These are phyloP conservation scores for Teratosphaeria viscida DNA, from an alignment of 2,329 filamentous ascomycete genomes.

Conservation along the genomic window DNA sequence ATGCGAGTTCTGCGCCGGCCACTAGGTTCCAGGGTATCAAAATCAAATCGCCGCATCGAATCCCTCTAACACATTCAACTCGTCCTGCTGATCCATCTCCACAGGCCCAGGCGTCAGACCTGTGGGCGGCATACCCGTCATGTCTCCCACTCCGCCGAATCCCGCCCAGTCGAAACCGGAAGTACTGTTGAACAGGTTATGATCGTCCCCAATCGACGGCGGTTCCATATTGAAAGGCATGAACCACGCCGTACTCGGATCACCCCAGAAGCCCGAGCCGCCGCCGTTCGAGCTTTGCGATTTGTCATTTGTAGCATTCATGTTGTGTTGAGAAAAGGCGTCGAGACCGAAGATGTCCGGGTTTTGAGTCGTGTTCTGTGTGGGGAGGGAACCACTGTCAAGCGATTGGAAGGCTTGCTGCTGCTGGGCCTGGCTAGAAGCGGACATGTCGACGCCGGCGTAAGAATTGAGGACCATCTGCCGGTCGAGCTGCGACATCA, in stretches of 20 bases:
- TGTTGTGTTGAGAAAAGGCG: conserved; percentile 1
- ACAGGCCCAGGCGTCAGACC: conserved; percentile 11
- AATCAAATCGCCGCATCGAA: not conserved
- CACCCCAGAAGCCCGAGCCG: conserved; percentile 22
- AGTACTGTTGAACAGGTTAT: conserved; percentile 15
- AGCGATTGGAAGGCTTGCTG: not conserved
- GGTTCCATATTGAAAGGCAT: conserved; percentile 88
- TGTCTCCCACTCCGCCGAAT: conserved; percentile 18
- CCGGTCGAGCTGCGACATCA: conserved; percentile 61
- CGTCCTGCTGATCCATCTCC: conserved; percentile 5
- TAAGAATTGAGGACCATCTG: conserved; percentile 70
- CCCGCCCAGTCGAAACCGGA: conserved; percentile 22
- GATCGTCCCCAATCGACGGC: conserved; percentile 36
- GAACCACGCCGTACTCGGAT: conserved; percentile 65
- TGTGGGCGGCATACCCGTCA: conserved; percentile 11
- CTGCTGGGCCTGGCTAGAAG: conserved; percentile 8
- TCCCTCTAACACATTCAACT: not conserved
- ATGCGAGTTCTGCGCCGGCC: not conserved
- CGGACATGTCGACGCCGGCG: conserved; percentile 38
- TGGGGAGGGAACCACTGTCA: conserved; percentile 2
- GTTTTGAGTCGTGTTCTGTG: conserved; percentile 1
- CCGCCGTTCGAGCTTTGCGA: not conserved
- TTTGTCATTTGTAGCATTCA: not conserved
- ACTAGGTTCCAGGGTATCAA: not conserved
- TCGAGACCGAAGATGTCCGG: conserved; percentile 14